Percentiles rank a stretch among this genome's conserved stretches.
phyloP scores from a whole-genome alignment of 331 rosid genomes.

The Malus hybrid region DNA sequence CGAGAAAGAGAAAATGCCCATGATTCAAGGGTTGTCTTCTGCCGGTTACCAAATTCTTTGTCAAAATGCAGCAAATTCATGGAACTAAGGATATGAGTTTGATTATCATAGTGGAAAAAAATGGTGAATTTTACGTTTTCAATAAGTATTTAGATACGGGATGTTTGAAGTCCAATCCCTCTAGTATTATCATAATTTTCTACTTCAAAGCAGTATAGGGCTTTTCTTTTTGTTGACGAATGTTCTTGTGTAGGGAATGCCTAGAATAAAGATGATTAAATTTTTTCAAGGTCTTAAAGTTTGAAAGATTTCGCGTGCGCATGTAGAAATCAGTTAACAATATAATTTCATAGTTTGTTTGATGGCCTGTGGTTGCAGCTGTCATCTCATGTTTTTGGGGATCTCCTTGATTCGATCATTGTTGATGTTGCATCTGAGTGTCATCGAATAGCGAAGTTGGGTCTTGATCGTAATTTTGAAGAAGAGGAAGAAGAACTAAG shows the following conservation, averaged over 20 bases:
- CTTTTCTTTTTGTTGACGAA: not conserved
- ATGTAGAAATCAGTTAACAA: not conserved
- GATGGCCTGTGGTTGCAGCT: conserved; percentile 50
- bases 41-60: not conserved
- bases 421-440: conserved; percentile 96
- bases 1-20: not conserved
- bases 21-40: not conserved
- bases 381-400: conserved; percentile 58
- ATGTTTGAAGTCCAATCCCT: not conserved
- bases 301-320: not conserved
- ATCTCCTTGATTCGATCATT: conserved; percentile 85
- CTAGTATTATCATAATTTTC: not conserved
- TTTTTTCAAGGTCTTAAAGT: not conserved
- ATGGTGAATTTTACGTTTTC: not conserved
- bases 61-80: not conserved
- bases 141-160: not conserved
- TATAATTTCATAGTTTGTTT: not conserved
- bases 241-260: not conserved
- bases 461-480: conserved; percentile 86
- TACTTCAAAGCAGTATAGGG: not conserved
- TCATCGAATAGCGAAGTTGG: conserved; percentile 81
- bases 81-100: not conserved
- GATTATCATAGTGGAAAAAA: not conserved
- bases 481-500: conserved; percentile 94
- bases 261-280: not conserved